Percentiles rank a stretch among this genome's conserved stretches.
Evolutionary conservation across 768 basidiomycete species (phyloP).

Genomic region (Tulasnella sp.): DNA sequence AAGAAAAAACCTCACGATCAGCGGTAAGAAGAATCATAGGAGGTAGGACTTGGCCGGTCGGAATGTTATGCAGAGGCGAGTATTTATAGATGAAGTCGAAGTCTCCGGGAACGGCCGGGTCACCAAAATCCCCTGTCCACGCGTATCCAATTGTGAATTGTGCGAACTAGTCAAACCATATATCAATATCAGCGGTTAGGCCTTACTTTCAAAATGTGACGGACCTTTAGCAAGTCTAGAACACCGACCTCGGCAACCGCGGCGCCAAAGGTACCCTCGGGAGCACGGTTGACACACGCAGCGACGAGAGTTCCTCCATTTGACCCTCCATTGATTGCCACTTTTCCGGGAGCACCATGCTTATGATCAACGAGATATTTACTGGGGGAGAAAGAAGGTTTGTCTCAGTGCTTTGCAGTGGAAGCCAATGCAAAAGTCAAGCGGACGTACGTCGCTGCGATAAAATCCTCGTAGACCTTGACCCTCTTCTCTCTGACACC

Average conservation of each 20-base stretch:
- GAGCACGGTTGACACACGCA: constrained; percentile 75
- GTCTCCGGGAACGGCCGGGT: constrained; percentile 60
- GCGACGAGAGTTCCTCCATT: constrained; percentile 78
- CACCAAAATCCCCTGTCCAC: constrained; percentile 72
- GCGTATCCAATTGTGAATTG: constrained; percentile 39
- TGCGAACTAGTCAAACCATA: background rate
- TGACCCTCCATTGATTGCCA: constrained; percentile 67
- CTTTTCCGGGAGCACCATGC: constrained; percentile 54
- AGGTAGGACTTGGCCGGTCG: constrained; percentile 47
- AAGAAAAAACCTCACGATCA: constrained; percentile 64
- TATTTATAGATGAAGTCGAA: constrained; percentile 77
- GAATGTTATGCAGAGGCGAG: constrained; percentile 74
- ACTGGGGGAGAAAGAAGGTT: constrained; percentile 28
- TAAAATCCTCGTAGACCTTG: constrained; percentile 76
- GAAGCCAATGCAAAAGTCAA: background rate
- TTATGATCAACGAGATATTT: constrained; percentile 64
- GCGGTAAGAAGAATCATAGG: constrained; percentile 70
- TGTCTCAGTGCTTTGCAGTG: background rate
- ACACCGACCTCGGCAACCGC: constrained; percentile 76
- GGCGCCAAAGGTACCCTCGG: constrained; percentile 64
- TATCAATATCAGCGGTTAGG: background rate
- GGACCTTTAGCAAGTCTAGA: constrained; percentile 63
- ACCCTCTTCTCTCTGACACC: constrained; percentile 59
- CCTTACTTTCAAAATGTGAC: background rate
- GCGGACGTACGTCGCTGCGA: constrained; percentile 55